Conservation (phyloP, 2,329 filamentous ascomycete genomes). For the Monosporascus sp. region DNA sequence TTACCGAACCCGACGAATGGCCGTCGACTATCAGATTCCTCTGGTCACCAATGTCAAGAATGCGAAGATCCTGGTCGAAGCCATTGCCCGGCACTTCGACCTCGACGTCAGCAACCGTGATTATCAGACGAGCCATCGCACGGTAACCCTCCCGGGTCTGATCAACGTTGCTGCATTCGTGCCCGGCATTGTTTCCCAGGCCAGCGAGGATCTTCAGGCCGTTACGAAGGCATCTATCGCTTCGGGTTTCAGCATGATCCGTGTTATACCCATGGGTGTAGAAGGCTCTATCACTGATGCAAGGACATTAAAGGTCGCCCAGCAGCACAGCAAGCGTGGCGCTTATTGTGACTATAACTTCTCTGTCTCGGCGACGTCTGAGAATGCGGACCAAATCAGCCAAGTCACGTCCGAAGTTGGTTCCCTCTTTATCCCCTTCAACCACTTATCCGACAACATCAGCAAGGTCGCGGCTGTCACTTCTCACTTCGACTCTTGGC, state of each 20-base stretch:
- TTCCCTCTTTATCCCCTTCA: conserved; percentile 78
- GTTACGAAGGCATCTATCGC: conserved; percentile 70
- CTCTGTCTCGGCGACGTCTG: conserved; percentile 67
- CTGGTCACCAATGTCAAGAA: conserved; percentile 99
- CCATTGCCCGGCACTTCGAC: conserved; percentile 82
- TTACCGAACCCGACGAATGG: conserved; percentile 95
- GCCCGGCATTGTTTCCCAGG: conserved; percentile 60
- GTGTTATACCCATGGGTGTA: conserved; percentile 70
- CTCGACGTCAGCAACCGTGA: conserved; percentile 79
- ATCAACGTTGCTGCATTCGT: conserved; percentile 79
- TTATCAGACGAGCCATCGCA: conserved; percentile 84
- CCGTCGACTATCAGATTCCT: conserved; percentile 93
- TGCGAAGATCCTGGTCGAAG: conserved; percentile 93
- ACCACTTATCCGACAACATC: conserved; percentile 75
- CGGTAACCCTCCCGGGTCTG: conserved; percentile 65
- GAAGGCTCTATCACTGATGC: conserved; percentile 69
- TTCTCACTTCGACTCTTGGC: conserved; percentile 74
- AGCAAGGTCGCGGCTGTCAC: conserved; percentile 77
- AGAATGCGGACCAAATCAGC: conserved; percentile 69
- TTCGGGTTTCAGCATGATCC: conserved; percentile 74
- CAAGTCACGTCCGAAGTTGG: conserved; percentile 68
- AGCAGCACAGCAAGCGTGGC: conserved; percentile 62
- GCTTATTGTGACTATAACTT: conserved; percentile 76
- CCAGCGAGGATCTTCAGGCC: conserved; percentile 61
- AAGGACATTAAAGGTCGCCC: conserved; percentile 63